phyloP scores from a whole-genome alignment of 805 yeast genomes.

The Cyberlindnera petersonii region DNA sequence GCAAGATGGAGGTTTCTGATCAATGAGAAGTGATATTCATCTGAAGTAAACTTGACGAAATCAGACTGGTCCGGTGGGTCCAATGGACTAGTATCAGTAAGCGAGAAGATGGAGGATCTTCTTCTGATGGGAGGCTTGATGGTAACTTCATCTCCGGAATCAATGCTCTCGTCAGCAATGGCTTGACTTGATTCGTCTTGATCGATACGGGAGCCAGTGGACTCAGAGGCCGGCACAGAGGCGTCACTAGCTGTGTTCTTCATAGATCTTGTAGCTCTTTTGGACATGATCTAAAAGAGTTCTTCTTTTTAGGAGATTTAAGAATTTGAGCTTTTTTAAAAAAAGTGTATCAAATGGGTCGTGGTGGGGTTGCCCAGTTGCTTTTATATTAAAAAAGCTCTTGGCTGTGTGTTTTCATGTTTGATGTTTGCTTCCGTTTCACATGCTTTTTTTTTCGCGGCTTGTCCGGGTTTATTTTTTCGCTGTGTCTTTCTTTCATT shows the following conservation, averaged over 20 bases:
- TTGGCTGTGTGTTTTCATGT: too few species aligned
- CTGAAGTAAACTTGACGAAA: constrained; percentile 74
- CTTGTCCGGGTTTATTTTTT: too few species aligned
- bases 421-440: too few species aligned
- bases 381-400: too few species aligned
- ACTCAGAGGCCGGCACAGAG: constrained; percentile 2
- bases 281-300: too few species aligned
- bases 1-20: constrained; percentile 89
- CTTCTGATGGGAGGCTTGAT: constrained; percentile 29
- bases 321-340: too few species aligned
- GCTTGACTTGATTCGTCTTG: constrained; percentile 11
- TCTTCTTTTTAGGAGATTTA: too few species aligned
- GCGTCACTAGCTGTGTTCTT: constrained; percentile 1
- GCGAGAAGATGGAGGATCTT: constrained; percentile 50
- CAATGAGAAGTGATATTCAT: constrained; percentile 81
- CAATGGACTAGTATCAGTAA: constrained; percentile 40
- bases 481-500: too few species aligned
- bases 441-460: too few species aligned
- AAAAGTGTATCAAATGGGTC: too few species aligned
- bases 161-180: constrained; percentile 20
- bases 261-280: constrained; percentile 21
- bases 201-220: not conserved
- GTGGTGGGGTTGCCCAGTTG: too few species aligned
- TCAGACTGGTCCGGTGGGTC: constrained; percentile 78
- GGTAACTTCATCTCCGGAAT: constrained; percentile 19